Percentiles rank a stretch among this genome's conserved stretches.
phyloP scores from a whole-genome alignment of 495 filamentous ascomycete species.

The Rostrohypoxylon terebratum region DNA sequence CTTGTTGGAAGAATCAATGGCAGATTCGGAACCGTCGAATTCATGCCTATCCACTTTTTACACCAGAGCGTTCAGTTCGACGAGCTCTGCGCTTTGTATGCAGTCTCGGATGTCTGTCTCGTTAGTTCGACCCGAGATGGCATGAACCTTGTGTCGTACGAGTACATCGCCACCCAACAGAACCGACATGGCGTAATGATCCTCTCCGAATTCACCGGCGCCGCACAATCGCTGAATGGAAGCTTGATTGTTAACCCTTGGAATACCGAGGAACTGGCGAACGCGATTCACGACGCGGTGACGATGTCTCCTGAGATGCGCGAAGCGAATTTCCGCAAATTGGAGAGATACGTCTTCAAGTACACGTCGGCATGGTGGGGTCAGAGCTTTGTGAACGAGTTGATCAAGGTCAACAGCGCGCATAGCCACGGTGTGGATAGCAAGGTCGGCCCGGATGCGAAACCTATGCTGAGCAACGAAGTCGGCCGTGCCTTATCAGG shows the following conservation, averaged over 20 bases:
- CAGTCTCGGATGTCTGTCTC: slow-evolving; percentile 88
- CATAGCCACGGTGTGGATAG: slow-evolving; percentile 46
- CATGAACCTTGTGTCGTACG: slow-evolving; percentile 97
- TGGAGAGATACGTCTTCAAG: slow-evolving; percentile 86
- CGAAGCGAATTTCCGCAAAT: slow-evolving; percentile 80
- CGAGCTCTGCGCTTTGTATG: slow-evolving; percentile 92
- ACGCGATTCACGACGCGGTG: slow-evolving; percentile 84
- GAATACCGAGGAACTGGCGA: slow-evolving; percentile 88
- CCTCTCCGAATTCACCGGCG: slow-evolving; percentile 91
- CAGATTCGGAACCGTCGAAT: slow-evolving; percentile 91
- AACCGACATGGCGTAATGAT: slow-evolving; percentile 89
- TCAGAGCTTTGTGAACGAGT: slow-evolving; percentile 88
- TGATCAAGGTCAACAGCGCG: slow-evolving; percentile 67
- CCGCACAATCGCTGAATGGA: slow-evolving; percentile 86
- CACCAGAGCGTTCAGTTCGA: slow-evolving; percentile 90
- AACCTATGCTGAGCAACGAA: slow-evolving; percentile 40
- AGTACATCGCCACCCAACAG: slow-evolving; percentile 92
- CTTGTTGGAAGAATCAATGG: slow-evolving; percentile 93
- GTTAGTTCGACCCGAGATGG: slow-evolving; percentile 93
- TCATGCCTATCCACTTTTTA: slow-evolving; percentile 93
- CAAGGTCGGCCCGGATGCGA: slow-evolving; percentile 35
- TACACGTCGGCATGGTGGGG: slow-evolving; percentile 99
- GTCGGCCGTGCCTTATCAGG: slow-evolving; percentile 45
- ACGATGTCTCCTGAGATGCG: slow-evolving; percentile 88
- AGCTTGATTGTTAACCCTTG: slow-evolving; percentile 91